Base-by-base conservation (phyloP, 768 basidiomycete genomes). In the Tylopilus intermedius region DNA sequence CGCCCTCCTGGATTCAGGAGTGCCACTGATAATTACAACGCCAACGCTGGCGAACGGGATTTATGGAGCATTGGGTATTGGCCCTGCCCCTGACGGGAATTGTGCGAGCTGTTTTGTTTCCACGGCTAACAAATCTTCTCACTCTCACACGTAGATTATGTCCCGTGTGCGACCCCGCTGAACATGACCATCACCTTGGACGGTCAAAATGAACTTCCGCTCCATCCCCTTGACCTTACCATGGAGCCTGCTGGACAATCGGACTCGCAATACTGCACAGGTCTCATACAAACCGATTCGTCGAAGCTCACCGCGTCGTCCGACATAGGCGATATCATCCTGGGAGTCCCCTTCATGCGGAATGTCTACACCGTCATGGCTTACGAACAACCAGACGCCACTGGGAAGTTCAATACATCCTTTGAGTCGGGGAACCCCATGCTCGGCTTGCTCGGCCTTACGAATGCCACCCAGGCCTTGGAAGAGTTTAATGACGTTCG, bases 321-420 rank as follows among this genome's bases (percentile, higher is more conserved):
- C 4, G 59, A 55, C 13, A 69, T 80, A 15, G 82, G 79, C 1
- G 88, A 90, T 65, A 83, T 91, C 71, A 74, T 91, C 52, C 81
- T 91, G 37, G 89, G 88, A 38, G 84, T 88, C 0, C 82, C 88
- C 0, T 91, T 91, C 64, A 70, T 91, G 60, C 77, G 86, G 10
- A 90, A 83, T 60, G 76, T 81, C 4, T 91, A 92, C 63, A 84
- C 80, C 11, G 87, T 92, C 56, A 79, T 90, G 77, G 83, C 83
- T 1, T 88, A 84, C 63, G 73, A 78, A 43, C 53, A 61, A 0
- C 83, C 83, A 2, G 61, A 71, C 44, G 39, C 66, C 0, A 60
- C 74, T 22, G 84, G 84, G 13, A 58, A 60, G 4, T 81, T 85
- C 64, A 69, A 75, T 27, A 49, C 47, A 5, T 53, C 54, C 32